These are phyloP conservation scores for Plenodomus biglobosus DNA, from an alignment of 2,329 filamentous ascomycete genomes.

Conservation along the genomic window DNA sequence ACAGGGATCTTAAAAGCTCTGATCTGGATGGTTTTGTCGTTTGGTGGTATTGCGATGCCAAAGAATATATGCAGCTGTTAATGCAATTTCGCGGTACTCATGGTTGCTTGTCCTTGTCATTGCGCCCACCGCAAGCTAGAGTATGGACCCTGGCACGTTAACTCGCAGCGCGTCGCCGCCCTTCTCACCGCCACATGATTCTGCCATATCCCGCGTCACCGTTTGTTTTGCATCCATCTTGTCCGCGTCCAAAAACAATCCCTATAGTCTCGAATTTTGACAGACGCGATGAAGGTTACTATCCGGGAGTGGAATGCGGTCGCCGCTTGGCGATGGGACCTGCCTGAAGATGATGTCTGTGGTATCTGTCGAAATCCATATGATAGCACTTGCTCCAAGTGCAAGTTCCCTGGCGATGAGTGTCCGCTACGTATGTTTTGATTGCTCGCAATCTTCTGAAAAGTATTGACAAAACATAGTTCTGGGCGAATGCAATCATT, in stretches of 20 bases:
- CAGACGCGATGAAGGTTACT: conserved; percentile 79
- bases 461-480: conserved; percentile 56
- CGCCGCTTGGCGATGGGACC: conserved; percentile 96
- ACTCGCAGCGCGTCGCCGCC: conserved; percentile 14
- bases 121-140: conserved; percentile 13
- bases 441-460: conserved; percentile 5
- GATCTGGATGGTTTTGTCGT: neutral
- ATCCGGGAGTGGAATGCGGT: conserved; percentile 93
- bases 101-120: conserved; percentile 18
- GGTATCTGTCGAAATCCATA: conserved; percentile 98
- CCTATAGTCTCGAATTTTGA: neutral
- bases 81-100: conserved; percentile 7
- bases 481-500: conserved; percentile 94
- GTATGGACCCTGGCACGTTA: conserved; percentile 9
- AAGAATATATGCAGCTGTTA: neutral
- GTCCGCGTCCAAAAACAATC: conserved; percentile 4
- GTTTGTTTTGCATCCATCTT: conserved; percentile 25
- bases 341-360: conserved; percentile 95
- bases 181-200: conserved; percentile 16
- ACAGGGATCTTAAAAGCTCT: neutral
- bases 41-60: neutral
- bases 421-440: conserved; percentile 78
- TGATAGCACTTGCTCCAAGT: conserved; percentile 95
- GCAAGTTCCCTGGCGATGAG: conserved; percentile 96
- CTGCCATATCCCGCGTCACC: conserved; percentile 10